Percentiles rank a stretch among this genome's conserved stretches.
phyloP scores from a whole-genome alignment of 2,329 filamentous ascomycete genomes.

The Magnaporthiopsis rhizophila region DNA sequence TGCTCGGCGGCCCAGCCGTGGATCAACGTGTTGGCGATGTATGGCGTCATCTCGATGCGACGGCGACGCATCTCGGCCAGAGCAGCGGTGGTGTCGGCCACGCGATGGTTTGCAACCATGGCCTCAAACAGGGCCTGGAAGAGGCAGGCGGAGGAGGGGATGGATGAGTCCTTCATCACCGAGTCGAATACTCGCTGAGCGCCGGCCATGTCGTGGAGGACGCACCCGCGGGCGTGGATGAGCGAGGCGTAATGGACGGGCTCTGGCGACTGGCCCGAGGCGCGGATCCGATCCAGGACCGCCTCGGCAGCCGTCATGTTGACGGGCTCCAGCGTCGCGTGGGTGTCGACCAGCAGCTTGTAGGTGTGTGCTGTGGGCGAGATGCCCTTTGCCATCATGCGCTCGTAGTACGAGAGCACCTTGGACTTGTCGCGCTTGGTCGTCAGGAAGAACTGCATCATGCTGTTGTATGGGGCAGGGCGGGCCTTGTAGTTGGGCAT shows the following conservation, averaged over 20 bases:
- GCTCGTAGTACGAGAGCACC: constrained; percentile 89
- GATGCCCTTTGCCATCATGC: constrained; percentile 83
- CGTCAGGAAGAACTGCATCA: constrained; percentile 99
- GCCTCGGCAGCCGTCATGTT: constrained; percentile 81
- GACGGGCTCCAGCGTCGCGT: constrained; percentile 87
- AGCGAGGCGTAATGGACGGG: constrained; percentile 93
- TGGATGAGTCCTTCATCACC: constrained; percentile 59
- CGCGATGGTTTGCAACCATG: constrained; percentile 90
- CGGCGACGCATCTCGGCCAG: constrained; percentile 67
- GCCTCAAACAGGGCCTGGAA: constrained; percentile 97
- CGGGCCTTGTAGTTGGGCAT: constrained; percentile 99
- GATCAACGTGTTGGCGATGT: constrained; percentile 97
- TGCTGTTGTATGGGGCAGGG: constrained; percentile 94
- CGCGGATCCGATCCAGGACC: constrained; percentile 70
- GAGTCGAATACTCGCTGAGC: constrained; percentile 76
- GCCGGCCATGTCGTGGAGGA: constrained; percentile 81
- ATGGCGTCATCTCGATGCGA: constrained; percentile 80
- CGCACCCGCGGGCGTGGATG: constrained; percentile 92
- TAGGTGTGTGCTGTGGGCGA: constrained; percentile 91
- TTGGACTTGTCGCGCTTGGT: constrained; percentile 94
- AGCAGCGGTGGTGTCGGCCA: constrained; percentile 65
- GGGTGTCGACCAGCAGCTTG: constrained; percentile 92
- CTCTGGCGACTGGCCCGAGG: constrained; percentile 68
- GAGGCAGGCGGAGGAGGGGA: constrained; percentile 72
- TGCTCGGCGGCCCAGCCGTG: constrained; percentile 89